These are phyloP conservation scores for Trametes villosa DNA, from an alignment of 768 basidiomycete species.

Conservation along the genomic window DNA sequence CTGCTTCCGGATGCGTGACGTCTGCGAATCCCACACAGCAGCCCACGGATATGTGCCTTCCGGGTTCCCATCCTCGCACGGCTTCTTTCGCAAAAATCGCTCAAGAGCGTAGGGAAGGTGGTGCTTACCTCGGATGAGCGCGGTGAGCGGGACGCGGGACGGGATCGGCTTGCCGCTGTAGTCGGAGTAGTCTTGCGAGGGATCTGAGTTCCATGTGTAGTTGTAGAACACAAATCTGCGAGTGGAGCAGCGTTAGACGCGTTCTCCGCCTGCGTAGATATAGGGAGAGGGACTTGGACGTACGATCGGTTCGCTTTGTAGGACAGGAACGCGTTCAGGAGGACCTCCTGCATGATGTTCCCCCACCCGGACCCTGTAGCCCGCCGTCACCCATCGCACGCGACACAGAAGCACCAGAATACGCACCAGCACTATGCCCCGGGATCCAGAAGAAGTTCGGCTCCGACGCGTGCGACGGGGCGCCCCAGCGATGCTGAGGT, in stretches of 20 bases:
- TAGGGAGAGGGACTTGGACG: conserved; percentile 28
- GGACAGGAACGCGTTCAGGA: conserved; percentile 55
- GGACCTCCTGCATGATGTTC: conserved; percentile 62
- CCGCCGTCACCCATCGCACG: neutral
- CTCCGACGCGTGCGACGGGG: conserved; percentile 21
- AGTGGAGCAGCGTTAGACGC: neutral
- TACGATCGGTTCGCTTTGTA: conserved; percentile 52
- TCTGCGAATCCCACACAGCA: no score
- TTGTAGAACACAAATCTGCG: neutral
- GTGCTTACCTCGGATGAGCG: neutral
- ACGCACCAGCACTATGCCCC: conserved; percentile 25
- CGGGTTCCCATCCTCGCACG: no score
- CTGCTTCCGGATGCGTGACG: no score
- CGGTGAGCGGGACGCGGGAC: neutral
- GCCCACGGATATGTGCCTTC: no score
- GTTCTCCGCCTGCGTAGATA: no score
- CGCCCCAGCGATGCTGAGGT: conserved; percentile 32
- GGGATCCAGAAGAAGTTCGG: conserved; percentile 27
- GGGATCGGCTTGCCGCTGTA: neutral
- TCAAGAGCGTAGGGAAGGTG: neutral
- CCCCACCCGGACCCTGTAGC: conserved; percentile 58
- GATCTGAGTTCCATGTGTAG: neutral
- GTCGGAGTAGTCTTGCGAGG: neutral
- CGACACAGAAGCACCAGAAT: neutral
- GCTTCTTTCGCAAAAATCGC: no score